Base-by-base conservation (phyloP, 306 rosid genomes). In the Astragalus glycyphyllos region DNA sequence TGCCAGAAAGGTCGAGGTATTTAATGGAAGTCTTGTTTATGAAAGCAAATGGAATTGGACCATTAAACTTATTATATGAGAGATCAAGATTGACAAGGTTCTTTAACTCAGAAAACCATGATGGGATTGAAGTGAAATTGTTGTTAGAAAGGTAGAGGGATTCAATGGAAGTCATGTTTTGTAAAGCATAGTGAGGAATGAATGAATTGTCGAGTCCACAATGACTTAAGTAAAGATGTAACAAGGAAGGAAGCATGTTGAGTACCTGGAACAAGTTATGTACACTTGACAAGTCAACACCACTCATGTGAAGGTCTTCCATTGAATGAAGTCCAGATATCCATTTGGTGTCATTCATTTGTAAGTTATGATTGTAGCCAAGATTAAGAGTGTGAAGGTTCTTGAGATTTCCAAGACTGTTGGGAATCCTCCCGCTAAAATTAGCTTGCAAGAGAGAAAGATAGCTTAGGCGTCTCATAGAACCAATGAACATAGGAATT, bases 191-290 rank as follows among this genome's bases (percentile, higher is more conserved):
- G 41, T 37, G 41, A 37, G 41, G 41, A 37, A 37, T 5, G 8
- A 37, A 23, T 23, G 29, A 23, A 23, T 23, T 23, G 29, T 23
- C 29, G 2, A 23, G 29, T 23, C 29, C 29, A 23, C 29, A 23
- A 1, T 23, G 2, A 23, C 2, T 23, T 23, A 23, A 23, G 29
- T 23, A 23, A 23, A 23, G 29, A 23, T 2, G 29, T 23, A 23
- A 23, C 29, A 23, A 23, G 2, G 29, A n/a, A n/a, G n/a, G n/a
- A n/a, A n/a, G n/a, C n/a, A n/a, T n/a, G n/a, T n/a, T n/a, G 32
- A 78, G 15, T 45, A 69, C 75, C 48, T 58, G 57, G 15, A 78
- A 56, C 8, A 53, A 44, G 13, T 74, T 65, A 4, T 8, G 61
- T 6, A 60, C 23, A 12, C 5, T 66, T 16, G 11, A 82, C 20